These are phyloP conservation scores for Coniella lustricola DNA, from an alignment of 2,329 filamentous ascomycete species.

Conservation along the genomic window DNA sequence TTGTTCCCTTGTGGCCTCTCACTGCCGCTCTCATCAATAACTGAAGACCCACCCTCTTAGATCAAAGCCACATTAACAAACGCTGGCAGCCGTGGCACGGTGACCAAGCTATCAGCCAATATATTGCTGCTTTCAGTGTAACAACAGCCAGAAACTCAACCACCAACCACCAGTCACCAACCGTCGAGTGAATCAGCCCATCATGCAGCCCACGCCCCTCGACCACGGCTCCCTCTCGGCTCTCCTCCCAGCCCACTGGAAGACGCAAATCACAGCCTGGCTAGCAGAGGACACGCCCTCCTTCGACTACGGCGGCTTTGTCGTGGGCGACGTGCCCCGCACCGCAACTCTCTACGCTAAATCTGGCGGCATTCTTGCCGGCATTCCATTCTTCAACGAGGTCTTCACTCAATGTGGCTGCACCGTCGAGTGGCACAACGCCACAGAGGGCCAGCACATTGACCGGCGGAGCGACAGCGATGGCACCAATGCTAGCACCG, in stretches of 20 bases:
- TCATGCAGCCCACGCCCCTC: slow-evolving; percentile 18
- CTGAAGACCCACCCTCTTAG: no score
- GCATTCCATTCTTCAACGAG: slow-evolving; percentile 91
- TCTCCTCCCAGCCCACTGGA: slow-evolving; percentile 80
- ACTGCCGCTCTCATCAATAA: no score
- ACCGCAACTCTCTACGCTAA: slow-evolving; percentile 64
- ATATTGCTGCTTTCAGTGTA: no score
- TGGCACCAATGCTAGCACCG: not conserved
- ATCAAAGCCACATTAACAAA: no score
- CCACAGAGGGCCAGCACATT: slow-evolving; percentile 64
- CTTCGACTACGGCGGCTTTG: slow-evolving; percentile 95
- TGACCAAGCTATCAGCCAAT: no score
- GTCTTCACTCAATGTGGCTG: slow-evolving; percentile 87
- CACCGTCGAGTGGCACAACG: slow-evolving; percentile 74
- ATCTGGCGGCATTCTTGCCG: slow-evolving; percentile 74
- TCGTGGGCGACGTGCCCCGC: slow-evolving; percentile 67
- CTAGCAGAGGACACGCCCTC: slow-evolving; percentile 93
- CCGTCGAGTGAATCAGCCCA: not conserved
- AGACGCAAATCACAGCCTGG: slow-evolving; percentile 73
- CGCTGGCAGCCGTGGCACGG: no score
- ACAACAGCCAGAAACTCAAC: no score
- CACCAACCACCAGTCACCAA: not conserved
- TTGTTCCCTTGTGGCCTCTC: no score
- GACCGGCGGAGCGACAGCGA: slow-evolving; percentile 39
- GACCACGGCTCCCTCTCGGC: slow-evolving; percentile 48